A percentile compares a stretch with the other conserved stretches of the same genome.
These are phyloP conservation scores for Cystobasidium tubakii DNA, from an alignment of 768 basidiomycete species.

Conservation along the genomic window DNA sequence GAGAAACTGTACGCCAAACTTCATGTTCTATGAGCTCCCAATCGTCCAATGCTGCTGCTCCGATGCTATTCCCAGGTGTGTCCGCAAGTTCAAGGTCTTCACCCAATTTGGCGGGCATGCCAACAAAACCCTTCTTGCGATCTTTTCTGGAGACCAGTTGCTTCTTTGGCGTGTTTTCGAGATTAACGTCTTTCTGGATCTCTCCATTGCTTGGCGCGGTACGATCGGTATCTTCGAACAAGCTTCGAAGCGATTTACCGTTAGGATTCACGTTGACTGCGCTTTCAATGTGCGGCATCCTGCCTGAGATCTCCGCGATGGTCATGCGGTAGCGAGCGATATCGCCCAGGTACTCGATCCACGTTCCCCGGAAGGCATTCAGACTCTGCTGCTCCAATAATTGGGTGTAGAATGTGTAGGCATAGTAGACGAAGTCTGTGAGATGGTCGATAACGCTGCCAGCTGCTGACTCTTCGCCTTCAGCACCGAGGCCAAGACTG, in stretches of 20 bases:
- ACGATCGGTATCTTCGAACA: neutral
- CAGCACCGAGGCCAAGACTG: neutral
- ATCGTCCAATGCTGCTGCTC: constrained; percentile 72
- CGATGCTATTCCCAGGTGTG: constrained; percentile 61
- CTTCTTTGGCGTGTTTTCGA: neutral
- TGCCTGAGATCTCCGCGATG: constrained; percentile 60
- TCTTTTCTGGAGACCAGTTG: neutral
- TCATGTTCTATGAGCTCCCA: constrained; percentile 78
- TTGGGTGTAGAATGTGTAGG: constrained; percentile 87
- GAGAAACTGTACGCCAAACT: constrained; percentile 78
- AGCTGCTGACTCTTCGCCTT: constrained; percentile 9
- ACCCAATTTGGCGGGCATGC: constrained; percentile 32
- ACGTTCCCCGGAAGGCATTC: constrained; percentile 65
- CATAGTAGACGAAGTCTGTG: constrained; percentile 89
- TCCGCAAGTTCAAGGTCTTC: constrained; percentile 55
- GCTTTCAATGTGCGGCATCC: neutral
- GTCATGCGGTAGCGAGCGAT: constrained; percentile 91
- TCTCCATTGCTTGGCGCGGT: neutral
- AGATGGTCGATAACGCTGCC: constrained; percentile 76
- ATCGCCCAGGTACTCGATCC: constrained; percentile 96
- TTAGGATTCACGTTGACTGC: neutral
- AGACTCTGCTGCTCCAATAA: constrained; percentile 76
- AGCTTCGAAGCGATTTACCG: neutral
- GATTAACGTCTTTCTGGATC: neutral
- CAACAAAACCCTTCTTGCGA: constrained; percentile 9